Evolutionary conservation across 2,329 filamentous ascomycete genomes (phyloP), one percentile per base, ranked within the genome.

Genomic region (Nigrospora osmanthi): DNA sequence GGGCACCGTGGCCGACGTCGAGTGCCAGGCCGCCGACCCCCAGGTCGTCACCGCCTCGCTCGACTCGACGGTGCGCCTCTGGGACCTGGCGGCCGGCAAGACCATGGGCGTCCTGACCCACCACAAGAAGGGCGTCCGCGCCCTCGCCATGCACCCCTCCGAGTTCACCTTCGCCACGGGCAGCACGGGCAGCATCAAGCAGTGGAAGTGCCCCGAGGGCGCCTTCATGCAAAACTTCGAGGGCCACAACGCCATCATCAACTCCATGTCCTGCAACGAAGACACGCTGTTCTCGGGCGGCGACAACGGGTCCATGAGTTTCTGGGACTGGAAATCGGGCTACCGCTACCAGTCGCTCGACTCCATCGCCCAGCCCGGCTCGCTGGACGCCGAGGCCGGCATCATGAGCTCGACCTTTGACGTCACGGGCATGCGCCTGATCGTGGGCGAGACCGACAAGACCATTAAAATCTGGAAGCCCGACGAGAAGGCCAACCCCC

Each of bases 201-300:
- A 98, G 69, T 98, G 93, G 91, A 96, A 97, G 65, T 97, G 90
- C 54, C 94, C 94, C 2, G 89, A 96, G 62, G 94, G 91, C 34
- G 89, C 89, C 14, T 97, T 98, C 62, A 98, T 98, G 93, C 90
- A 96, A 65, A 97, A 97, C 62, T 97, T 97, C 58, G 88, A 95
- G 37, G 91, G 91, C 5, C 91, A 97, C 60, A 96, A 96, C 58
- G 81, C 89, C 48, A 94, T 98, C 62, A 91, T 98, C 70, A 98
- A 98, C 67, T 89, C 89, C 0, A 70, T 98, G 38, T 79, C 89
- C 37, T 89, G 93, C 31, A 98, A 98, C 63, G 87, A 94, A 58
- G 89, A 96, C 57, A 88, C 97, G 14, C 68, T 98, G 47, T 96
- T 98, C 66, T 93, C 89, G 3, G 93, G 93, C 46, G 91, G 84